These are phyloP conservation scores for Backusella morwellensis DNA, from an alignment of 192 early-diverging fungal species.

Conservation along the genomic window DNA sequence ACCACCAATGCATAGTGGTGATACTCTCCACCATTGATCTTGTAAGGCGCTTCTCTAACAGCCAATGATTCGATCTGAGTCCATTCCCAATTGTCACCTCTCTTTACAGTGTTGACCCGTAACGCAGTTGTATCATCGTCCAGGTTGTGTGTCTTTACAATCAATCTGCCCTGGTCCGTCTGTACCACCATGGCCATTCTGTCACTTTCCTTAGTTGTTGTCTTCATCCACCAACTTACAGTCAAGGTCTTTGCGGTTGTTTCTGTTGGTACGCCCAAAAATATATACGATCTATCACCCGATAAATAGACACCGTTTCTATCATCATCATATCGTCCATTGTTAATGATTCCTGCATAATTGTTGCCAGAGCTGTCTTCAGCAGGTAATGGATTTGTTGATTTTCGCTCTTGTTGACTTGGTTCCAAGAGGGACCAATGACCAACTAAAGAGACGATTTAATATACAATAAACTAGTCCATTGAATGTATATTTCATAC, in stretches of 20 bases:
- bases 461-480: background rate
- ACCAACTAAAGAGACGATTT: conserved; percentile 17
- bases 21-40: background rate
- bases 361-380: conserved; percentile 31
- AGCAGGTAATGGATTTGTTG: conserved; percentile 13
- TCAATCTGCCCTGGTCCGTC: conserved; percentile 25
- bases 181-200: conserved; percentile 30
- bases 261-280: conserved; percentile 23
- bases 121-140: background rate
- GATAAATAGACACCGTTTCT: conserved; percentile 14
- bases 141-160: conserved; percentile 3
- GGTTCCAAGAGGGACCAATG: conserved; percentile 25
- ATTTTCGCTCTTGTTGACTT: background rate
- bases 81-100: conserved; percentile 3
- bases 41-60: background rate
- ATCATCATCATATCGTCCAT: conserved; percentile 6
- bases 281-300: conserved; percentile 27
- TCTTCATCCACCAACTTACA: conserved; percentile 37
- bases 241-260: conserved; percentile 14
- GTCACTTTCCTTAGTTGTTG: conserved; percentile 8
- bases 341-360: conserved; percentile 19
- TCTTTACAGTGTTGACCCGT: background rate
- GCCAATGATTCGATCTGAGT: background rate
- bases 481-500: conserved; percentile 10
- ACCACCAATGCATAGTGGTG: conserved; percentile 33